These are phyloP conservation scores for Wickerhamomyces silvicola DNA, from an alignment of 805 yeast genomes.

Conservation along the genomic window DNA sequence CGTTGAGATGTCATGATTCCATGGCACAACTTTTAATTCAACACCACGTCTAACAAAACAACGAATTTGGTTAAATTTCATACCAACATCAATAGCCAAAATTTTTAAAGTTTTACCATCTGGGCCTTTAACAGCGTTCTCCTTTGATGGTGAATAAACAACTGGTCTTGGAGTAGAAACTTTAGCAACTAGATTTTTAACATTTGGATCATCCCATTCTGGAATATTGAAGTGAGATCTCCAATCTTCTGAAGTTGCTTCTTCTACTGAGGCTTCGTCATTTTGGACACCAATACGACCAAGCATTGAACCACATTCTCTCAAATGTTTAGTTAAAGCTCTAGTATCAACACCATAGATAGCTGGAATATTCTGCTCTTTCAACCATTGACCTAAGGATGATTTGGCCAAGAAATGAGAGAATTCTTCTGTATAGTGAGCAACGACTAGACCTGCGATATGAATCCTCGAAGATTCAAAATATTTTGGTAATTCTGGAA, in stretches of 20 bases:
- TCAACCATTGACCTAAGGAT: conserved; percentile 89
- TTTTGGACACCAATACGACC: conserved; percentile 77
- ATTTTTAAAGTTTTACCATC: conserved; percentile 77
- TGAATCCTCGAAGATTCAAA: conserved; percentile 92
- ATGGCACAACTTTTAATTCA: conserved; percentile 91
- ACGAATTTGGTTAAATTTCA: conserved; percentile 96
- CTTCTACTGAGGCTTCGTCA: conserved; percentile 25
- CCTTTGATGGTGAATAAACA: conserved; percentile 63
- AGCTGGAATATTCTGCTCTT: conserved; percentile 89
- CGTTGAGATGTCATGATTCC: conserved; percentile 77
- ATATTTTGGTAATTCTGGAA: conserved; percentile 76
- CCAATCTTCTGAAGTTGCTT: conserved; percentile 45
- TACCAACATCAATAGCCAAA: conserved; percentile 93
- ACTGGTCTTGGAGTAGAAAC: conserved; percentile 79
- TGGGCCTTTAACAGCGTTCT: conserved; percentile 48
- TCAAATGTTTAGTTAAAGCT: conserved; percentile 84
- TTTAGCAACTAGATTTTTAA: conserved; percentile 82
- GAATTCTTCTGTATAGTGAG: conserved; percentile 93
- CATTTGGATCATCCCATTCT: conserved; percentile 92
- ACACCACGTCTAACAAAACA: conserved; percentile 96
- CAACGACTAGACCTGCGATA: conserved; percentile 93
- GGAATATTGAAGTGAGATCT: conserved; percentile 58
- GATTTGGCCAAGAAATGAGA: conserved; percentile 92
- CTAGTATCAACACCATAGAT: conserved; percentile 97
- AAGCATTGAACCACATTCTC: conserved; percentile 87